Evolutionary conservation across 352 stramenopile genomes (phyloP).

Genomic region (Phytophthora citrophthora): DNA sequence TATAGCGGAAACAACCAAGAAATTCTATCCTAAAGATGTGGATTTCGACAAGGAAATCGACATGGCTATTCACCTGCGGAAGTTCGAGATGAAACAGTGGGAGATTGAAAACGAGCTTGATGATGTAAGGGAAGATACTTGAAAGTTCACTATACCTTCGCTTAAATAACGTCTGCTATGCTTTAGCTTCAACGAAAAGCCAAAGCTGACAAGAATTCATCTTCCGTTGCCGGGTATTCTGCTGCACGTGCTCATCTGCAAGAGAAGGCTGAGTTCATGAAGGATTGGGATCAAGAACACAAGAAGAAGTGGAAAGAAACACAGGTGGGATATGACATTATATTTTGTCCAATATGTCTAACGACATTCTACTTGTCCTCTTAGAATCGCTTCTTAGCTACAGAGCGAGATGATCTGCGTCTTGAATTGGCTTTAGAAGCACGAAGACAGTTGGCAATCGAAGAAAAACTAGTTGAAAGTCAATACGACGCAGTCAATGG

Average conservation of each 20-base stretch:
- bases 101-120: conserved; percentile 49
- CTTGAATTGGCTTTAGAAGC: conserved; percentile 69
- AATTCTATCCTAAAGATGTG: conserved; percentile 52
- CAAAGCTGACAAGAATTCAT: conserved; percentile 27
- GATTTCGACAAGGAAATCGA: conserved; percentile 70
- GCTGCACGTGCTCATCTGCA: conserved; percentile 55
- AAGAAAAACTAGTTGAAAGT: conserved; percentile 32
- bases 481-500: conserved; percentile 51
- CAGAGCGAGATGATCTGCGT: conserved; percentile 59
- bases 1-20: conserved; percentile 43
- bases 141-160: neutral
- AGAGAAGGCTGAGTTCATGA: conserved; percentile 66
- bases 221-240: conserved; percentile 28
- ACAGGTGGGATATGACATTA: conserved; percentile 38
- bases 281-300: conserved; percentile 66
- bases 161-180: neutral
- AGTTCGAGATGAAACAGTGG: conserved; percentile 71
- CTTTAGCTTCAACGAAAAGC: conserved; percentile 40
- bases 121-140: conserved; percentile 33
- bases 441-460: conserved; percentile 39
- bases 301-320: conserved; percentile 60
- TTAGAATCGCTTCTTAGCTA: conserved; percentile 40
- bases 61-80: conserved; percentile 69
- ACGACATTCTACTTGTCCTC: neutral
- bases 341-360: no score